Evolutionary conservation across 139 green algal species (phyloP).

Genomic region (Pycnococcus provasolii): DNA sequence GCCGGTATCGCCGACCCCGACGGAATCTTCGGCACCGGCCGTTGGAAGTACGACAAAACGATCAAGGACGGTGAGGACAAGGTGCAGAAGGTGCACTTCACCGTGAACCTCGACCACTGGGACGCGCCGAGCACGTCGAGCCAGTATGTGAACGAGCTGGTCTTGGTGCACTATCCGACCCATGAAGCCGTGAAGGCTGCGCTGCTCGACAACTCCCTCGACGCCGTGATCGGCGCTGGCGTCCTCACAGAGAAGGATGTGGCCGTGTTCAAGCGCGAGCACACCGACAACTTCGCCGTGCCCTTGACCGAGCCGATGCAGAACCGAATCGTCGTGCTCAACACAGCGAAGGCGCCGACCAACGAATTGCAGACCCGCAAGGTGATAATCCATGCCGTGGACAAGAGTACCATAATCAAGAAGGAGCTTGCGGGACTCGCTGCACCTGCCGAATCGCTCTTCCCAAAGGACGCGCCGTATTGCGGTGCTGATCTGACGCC

Average conservation of each 20-base stretch:
- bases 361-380: slow-evolving; percentile 10
- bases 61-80: neutral
- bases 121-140: slow-evolving; percentile 1
- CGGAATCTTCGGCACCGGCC: slow-evolving; percentile 1
- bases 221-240: slow-evolving; percentile 12
- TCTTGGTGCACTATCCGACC: slow-evolving; percentile 7
- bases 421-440: slow-evolving; percentile 17
- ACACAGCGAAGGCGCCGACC: slow-evolving; percentile 18
- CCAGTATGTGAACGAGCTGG: slow-evolving; percentile 10
- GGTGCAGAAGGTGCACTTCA: slow-evolving; percentile 5
- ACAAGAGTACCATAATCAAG: slow-evolving; percentile 23
- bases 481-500: slow-evolving; percentile 3
- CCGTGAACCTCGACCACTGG: slow-evolving; percentile 16
- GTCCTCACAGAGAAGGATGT: slow-evolving; percentile 1
- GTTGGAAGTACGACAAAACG: neutral
- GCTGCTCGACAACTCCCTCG: slow-evolving; percentile 11
- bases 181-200: slow-evolving; percentile 4
- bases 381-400: slow-evolving; percentile 15
- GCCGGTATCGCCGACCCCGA: neutral
- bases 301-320: slow-evolving; percentile 12
- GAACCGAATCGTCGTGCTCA: slow-evolving; percentile 17
- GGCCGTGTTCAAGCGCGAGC: slow-evolving; percentile 1
- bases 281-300: slow-evolving; percentile 3
- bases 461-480: slow-evolving; percentile 18
- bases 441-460: slow-evolving; percentile 11